Conservation (phyloP, 352 stramenopile species). For the Phytophthora nicotianae region DNA sequence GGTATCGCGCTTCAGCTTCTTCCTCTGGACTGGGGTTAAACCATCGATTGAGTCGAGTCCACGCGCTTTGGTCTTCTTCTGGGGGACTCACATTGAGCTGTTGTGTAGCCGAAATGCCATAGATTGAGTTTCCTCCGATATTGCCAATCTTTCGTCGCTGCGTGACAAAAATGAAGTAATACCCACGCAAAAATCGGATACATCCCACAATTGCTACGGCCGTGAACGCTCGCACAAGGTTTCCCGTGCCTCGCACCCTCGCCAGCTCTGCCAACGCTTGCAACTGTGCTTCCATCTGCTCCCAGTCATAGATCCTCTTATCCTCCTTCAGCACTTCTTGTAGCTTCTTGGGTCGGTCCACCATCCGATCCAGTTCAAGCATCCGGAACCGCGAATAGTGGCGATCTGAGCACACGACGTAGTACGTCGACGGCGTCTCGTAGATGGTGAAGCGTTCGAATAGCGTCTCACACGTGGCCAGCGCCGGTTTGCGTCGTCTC, state of each 20-base stretch:
- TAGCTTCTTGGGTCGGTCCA: conserved; percentile 63
- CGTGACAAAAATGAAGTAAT: conserved; percentile 99
- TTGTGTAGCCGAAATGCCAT: conserved; percentile 95
- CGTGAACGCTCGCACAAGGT: conserved; percentile 77
- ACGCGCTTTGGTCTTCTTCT: conserved; percentile 55
- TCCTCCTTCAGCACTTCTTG: conserved; percentile 72
- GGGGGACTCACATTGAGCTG: conserved; percentile 84
- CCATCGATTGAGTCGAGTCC: conserved; percentile 82
- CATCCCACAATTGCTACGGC: conserved; percentile 98
- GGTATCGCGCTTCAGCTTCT: conserved; percentile 90
- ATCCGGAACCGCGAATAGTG: conserved; percentile 84
- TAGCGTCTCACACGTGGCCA: conserved; percentile 62
- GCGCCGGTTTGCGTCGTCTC: conserved; percentile 65
- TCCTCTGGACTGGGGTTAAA: conserved; percentile 85
- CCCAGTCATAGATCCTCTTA: conserved; percentile 70
- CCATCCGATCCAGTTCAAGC: conserved; percentile 70
- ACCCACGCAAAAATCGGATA: conserved; percentile 97
- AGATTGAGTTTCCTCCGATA: conserved; percentile 97
- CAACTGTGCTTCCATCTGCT: conserved; percentile 80
- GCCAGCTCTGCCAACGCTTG: conserved; percentile 67
- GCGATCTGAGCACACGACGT: conserved; percentile 85
- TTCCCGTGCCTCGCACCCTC: conserved; percentile 36
- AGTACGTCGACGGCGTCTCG: conserved; percentile 73
- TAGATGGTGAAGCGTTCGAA: conserved; percentile 90
- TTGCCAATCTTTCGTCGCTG: conserved; percentile 96